Conservation (phyloP, 441 rosid genomes). For the Jatropha multifida region DNA sequence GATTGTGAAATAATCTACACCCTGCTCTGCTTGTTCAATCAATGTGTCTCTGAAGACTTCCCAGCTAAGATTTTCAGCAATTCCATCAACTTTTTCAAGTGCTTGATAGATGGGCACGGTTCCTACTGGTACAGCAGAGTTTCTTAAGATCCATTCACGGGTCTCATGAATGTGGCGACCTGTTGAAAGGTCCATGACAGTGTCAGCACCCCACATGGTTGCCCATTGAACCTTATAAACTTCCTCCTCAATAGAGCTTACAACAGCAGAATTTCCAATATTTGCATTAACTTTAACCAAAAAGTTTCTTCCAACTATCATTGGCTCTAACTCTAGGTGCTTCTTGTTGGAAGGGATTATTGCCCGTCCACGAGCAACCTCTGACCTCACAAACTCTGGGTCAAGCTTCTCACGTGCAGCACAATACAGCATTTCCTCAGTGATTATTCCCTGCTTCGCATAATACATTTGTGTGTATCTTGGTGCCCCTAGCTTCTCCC, state of each 20-base stretch:
- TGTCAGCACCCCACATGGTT: slow-evolving; percentile 99
- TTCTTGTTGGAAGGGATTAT: slow-evolving; percentile 97
- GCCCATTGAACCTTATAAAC: slow-evolving; percentile 99
- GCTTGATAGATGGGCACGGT: slow-evolving; percentile 97
- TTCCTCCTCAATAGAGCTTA: slow-evolving; percentile 96
- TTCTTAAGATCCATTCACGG: slow-evolving; percentile 93
- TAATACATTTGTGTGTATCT: slow-evolving; percentile 97
- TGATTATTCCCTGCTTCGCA: slow-evolving; percentile 91
- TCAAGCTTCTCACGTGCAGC: slow-evolving; percentile 92
- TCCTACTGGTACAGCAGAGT: slow-evolving; percentile 95
- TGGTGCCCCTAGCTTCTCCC: slow-evolving; percentile 74
- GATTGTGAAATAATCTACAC: slow-evolving; percentile 94
- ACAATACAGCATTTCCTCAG: slow-evolving; percentile 93
- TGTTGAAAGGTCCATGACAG: slow-evolving; percentile 97
- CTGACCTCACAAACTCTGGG: slow-evolving; percentile 94
- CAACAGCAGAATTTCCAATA: slow-evolving; percentile 95
- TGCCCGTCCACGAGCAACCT: slow-evolving; percentile 97
- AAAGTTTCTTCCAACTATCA: slow-evolving; percentile 89
- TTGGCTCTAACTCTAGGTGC: slow-evolving; percentile 93
- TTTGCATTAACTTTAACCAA: slow-evolving; percentile 97
- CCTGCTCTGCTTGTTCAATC: slow-evolving; percentile 97
- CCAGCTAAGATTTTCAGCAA: slow-evolving; percentile 94
- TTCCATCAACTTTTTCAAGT: slow-evolving; percentile 88
- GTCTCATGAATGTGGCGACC: slow-evolving; percentile 99
- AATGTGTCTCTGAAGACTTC: slow-evolving; percentile 89